Conservation (phyloP, 768 basidiomycete species). For the Phylloporus sp. region DNA sequence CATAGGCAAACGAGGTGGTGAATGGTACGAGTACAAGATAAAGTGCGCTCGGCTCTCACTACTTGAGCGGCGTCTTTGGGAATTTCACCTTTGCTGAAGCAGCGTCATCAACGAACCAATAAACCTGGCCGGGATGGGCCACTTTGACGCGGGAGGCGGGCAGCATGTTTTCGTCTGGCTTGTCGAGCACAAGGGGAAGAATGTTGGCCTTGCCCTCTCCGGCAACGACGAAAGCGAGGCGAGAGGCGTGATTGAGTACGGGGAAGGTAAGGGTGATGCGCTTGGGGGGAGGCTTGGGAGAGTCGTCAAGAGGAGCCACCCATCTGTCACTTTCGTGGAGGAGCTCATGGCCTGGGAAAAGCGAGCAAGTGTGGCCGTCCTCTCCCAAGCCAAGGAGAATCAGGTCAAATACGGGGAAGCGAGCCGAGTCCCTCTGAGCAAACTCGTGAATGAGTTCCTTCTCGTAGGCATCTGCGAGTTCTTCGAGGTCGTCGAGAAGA, state of each 20-base stretch:
- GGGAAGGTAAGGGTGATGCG: constrained; percentile 91
- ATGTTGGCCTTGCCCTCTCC: constrained; percentile 80
- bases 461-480: constrained; percentile 77
- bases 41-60: constrained; percentile 31
- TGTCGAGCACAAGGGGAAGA: constrained; percentile 69
- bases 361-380: constrained; percentile 96
- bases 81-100: constrained; percentile 64
- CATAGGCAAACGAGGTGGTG: constrained; percentile 16
- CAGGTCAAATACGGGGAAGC: constrained; percentile 97
- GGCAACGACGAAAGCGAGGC: constrained; percentile 84
- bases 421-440: constrained; percentile 86
- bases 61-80: constrained; percentile 51
- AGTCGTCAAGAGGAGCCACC: constrained; percentile 91
- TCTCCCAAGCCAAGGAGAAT: constrained; percentile 95
- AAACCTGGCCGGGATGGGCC: constrained; percentile 74
- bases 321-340: constrained; percentile 86
- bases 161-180: constrained; percentile 63
- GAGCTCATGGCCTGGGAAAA: constrained; percentile 91
- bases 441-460: constrained; percentile 84
- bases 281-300: constrained; percentile 86
- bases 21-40: constrained; percentile 25
- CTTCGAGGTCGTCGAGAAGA: constrained; percentile 68
- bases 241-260: constrained; percentile 83
- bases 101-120: constrained; percentile 92
- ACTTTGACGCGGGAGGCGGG: constrained; percentile 83